Conservation (phyloP, 148 eudicot genomes). For the Amaranthus palmeri region DNA sequence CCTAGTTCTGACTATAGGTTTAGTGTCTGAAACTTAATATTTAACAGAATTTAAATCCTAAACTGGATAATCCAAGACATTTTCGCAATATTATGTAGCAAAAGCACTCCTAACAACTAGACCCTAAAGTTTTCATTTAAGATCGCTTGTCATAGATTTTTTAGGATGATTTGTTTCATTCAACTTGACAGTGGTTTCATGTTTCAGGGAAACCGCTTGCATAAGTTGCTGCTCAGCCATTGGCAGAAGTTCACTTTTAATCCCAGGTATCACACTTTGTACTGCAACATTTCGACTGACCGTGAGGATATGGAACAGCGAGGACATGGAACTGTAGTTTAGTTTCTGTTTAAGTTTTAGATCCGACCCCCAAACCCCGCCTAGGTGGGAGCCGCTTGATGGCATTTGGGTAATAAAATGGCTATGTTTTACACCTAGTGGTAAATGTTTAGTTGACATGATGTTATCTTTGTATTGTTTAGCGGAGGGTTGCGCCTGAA, state of each 20-base stretch:
- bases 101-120: background rate
- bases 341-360: background rate
- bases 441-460: slow-evolving; percentile 1
- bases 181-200: slow-evolving; percentile 12
- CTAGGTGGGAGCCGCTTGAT: too few relatives aligned
- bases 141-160: background rate
- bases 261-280: slow-evolving; percentile 61
- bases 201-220: slow-evolving; percentile 86
- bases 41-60: background rate
- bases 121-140: background rate
- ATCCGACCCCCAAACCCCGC: too few relatives aligned
- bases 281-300: background rate
- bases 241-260: slow-evolving; percentile 96
- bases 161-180: background rate
- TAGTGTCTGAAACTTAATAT: background rate
- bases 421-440: too few relatives aligned
- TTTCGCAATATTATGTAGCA: background rate
- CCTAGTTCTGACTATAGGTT: too few relatives aligned
- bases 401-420: too few relatives aligned
- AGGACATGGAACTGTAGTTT: background rate
- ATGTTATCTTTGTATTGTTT: slow-evolving; percentile 15
- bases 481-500: slow-evolving; percentile 93
- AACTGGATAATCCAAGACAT: background rate
- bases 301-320: too few relatives aligned
- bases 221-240: slow-evolving; percentile 79